Conservation (phyloP, 2,329 filamentous ascomycete genomes). For the Chalara sp. region DNA sequence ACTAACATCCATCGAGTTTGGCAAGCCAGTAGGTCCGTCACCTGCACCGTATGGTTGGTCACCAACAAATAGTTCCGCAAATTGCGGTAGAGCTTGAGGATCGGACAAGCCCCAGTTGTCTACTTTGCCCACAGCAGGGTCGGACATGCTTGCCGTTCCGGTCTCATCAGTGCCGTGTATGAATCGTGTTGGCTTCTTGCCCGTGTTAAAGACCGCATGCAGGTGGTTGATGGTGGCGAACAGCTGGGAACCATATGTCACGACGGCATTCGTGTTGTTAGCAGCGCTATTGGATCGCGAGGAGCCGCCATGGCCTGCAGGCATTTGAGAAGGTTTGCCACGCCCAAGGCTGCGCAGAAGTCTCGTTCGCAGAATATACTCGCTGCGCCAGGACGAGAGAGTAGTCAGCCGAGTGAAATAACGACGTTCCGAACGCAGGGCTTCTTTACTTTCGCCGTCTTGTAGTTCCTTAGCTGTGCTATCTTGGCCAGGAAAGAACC, state of each 20-base stretch:
- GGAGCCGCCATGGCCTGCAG: conserved; percentile 45
- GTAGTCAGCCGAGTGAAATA: conserved; percentile 77
- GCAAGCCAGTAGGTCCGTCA: conserved; percentile 68
- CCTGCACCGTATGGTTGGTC: conserved; percentile 72
- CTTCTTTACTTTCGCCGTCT: conserved; percentile 42
- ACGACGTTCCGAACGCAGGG: conserved; percentile 64
- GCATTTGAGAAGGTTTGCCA: conserved; percentile 65
- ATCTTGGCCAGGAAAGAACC: conserved; percentile 77
- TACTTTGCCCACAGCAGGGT: conserved; percentile 68
- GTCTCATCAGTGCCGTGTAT: conserved; percentile 79
- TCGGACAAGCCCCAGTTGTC: conserved; percentile 80
- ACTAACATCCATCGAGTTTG: conserved; percentile 88
- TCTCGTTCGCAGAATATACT: conserved; percentile 84
- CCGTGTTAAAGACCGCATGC: conserved; percentile 67
- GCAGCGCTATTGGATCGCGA: conserved; percentile 39
- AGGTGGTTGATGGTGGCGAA: conserved; percentile 73
- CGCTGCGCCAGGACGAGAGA: conserved; percentile 89
- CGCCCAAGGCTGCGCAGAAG: conserved; percentile 74
- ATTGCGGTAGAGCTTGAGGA: conserved; percentile 66
- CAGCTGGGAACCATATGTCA: conserved; percentile 82
- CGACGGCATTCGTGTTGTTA: conserved; percentile 61
- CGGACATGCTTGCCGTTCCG: conserved; percentile 72
- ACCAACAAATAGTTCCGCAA: conserved; percentile 69
- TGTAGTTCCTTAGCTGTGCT: conserved; percentile 38
- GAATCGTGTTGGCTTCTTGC: conserved; percentile 69